Evolutionary conservation across 2,329 filamentous ascomycete species (phyloP).

Genomic region (Microsporum ferrugineum): DNA sequence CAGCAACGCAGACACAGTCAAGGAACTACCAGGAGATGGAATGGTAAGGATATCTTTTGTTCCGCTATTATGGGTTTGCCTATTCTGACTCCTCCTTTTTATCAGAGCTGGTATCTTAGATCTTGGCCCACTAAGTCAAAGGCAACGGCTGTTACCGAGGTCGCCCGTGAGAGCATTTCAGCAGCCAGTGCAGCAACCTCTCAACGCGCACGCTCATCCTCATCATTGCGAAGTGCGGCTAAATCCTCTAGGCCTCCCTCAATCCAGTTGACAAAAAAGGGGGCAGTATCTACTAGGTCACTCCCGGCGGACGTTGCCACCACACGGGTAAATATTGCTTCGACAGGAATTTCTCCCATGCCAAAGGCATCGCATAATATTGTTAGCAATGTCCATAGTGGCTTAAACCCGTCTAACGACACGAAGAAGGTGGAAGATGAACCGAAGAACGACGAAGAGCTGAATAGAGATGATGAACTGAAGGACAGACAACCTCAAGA

Average conservation of each 20-base stretch:
- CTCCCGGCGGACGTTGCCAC: conserved; percentile 36
- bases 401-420: not conserved
- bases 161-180: conserved; percentile 40
- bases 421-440: not conserved
- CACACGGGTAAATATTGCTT: conserved; percentile 36
- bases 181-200: conserved; percentile 30
- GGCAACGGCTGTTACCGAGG: conserved; percentile 38
- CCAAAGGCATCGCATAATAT: conserved; percentile 17
- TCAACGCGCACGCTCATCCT: conserved; percentile 25
- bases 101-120: conserved; percentile 34
- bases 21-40: not conserved
- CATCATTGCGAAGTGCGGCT: conserved; percentile 14
- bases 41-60: not conserved
- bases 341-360: conserved; percentile 28
- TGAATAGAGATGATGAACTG: not conserved
- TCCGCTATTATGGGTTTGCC: not conserved
- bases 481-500: not conserved
- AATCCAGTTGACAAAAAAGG: conserved; percentile 28
- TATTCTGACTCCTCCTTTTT: conserved; percentile 9
- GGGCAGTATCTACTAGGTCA: conserved; percentile 32
- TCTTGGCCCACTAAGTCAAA: conserved; percentile 38
- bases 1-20: conserved; percentile 2
- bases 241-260: conserved; percentile 28
- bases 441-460: not conserved
- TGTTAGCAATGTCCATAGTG: not conserved